A percentile compares a stretch with the other conserved stretches of the same genome.
Conservation (phyloP, 768 basidiomycete species). For the Kwoniella dendrophila region DNA sequence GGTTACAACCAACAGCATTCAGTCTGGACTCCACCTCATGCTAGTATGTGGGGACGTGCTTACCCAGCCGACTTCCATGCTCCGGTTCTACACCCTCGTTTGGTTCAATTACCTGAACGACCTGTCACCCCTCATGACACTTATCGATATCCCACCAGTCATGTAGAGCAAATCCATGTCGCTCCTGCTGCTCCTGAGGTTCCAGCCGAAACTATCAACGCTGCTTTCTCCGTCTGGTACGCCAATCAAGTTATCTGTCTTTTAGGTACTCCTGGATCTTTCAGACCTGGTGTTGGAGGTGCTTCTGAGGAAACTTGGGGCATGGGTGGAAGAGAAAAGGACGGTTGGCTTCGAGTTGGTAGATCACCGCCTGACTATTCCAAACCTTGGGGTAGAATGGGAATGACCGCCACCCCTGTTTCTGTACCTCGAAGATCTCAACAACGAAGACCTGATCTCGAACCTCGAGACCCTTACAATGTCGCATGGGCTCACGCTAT, state of each 20-base stretch:
- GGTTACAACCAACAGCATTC: conserved; percentile 5
- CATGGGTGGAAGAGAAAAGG: conserved; percentile 28
- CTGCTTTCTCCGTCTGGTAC: conserved; percentile 42
- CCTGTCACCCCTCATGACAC: conserved; percentile 34
- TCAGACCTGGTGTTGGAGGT: conserved; percentile 43
- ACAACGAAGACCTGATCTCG: conserved; percentile 19
- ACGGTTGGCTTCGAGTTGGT: conserved; percentile 34
- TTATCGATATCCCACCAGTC: conserved; percentile 28
- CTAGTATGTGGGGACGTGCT: neutral
- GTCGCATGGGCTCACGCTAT: conserved; percentile 21
- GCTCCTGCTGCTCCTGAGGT: conserved; percentile 20
- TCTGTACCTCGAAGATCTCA: conserved; percentile 4
- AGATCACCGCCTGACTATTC: conserved; percentile 26
- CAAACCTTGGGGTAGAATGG: conserved; percentile 38
- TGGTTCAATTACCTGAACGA: conserved; percentile 24
- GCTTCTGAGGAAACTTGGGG: conserved; percentile 39
- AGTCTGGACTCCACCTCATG: conserved; percentile 20
- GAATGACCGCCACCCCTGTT: conserved; percentile 27
- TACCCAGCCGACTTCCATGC: conserved; percentile 29
- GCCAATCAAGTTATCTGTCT: conserved; percentile 37
- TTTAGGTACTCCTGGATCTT: conserved; percentile 37
- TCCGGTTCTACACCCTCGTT: conserved; percentile 17
- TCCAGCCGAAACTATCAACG: conserved; percentile 16
- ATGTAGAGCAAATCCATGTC: conserved; percentile 20
- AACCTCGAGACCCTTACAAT: conserved; percentile 33